These are phyloP conservation scores for Aegle marmelos DNA, from an alignment of 345 rosid species.

Conservation along the genomic window DNA sequence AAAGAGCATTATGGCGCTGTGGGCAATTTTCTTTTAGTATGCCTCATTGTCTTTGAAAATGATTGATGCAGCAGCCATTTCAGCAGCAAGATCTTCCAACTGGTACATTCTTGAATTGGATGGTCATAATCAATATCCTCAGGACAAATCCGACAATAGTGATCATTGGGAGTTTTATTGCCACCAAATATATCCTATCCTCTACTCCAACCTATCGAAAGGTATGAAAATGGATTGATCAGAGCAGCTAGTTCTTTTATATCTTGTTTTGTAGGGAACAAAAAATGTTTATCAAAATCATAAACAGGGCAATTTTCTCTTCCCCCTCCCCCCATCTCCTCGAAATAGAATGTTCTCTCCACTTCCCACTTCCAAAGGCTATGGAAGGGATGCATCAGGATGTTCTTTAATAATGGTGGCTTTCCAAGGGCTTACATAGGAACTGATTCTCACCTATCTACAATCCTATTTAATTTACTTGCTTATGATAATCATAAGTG, in stretches of 20 bases:
- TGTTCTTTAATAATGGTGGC: background rate
- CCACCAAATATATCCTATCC: slow-evolving; percentile 84
- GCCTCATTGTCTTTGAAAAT: slow-evolving; percentile 92
- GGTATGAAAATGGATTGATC: background rate
- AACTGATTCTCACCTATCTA: background rate
- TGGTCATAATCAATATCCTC: slow-evolving; percentile 88
- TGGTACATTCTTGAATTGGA: slow-evolving; percentile 60
- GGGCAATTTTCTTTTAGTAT: slow-evolving; percentile 85
- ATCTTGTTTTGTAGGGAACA: background rate
- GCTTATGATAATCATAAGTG: background rate
- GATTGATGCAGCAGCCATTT: slow-evolving; percentile 94
- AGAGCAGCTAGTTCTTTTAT: background rate
- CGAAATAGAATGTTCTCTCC: background rate
- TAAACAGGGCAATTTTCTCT: background rate
- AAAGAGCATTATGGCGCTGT: slow-evolving; percentile 75
- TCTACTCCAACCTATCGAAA: slow-evolving; percentile 76
- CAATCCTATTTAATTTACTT: background rate
- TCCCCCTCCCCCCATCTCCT: background rate
- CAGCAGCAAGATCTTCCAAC: slow-evolving; percentile 92
- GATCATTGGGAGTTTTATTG: slow-evolving; percentile 65
- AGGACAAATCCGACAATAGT: slow-evolving; percentile 97
- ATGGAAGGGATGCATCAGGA: background rate
- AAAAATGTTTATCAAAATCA: no score
- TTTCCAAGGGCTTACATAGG: background rate
- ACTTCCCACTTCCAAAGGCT: background rate